These are phyloP conservation scores for Colletotrichum sublineola DNA, from an alignment of 2,329 filamentous ascomycete species.

Conservation along the genomic window DNA sequence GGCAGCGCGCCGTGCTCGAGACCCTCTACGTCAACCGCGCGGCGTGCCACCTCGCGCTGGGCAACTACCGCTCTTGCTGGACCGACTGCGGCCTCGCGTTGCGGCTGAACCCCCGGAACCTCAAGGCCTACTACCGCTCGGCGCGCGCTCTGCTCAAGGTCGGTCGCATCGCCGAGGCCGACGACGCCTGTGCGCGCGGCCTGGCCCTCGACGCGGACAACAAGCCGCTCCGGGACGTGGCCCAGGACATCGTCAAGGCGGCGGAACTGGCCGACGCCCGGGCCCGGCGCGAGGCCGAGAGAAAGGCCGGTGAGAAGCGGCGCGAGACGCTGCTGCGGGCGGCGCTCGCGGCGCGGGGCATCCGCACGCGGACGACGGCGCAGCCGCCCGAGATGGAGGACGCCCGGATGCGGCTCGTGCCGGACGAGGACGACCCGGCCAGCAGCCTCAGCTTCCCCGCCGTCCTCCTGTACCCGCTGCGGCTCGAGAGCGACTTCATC, in stretches of 20 bases:
- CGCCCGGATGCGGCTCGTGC: conserved; percentile 76
- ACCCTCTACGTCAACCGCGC: conserved; percentile 88
- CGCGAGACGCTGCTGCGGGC: conserved; percentile 73
- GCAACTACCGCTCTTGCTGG: conserved; percentile 89
- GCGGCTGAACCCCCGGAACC: conserved; percentile 81
- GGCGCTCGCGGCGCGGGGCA: conserved; percentile 77
- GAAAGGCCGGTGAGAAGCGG: conserved; percentile 65
- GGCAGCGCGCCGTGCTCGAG: conserved; percentile 77
- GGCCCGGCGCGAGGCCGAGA: conserved; percentile 68
- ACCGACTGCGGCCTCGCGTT: conserved; percentile 86
- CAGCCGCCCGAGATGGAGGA: conserved; percentile 91
- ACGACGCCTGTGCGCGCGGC: conserved; percentile 82
- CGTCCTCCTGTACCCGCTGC: conserved; percentile 86
- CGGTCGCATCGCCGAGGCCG: conserved; percentile 82
- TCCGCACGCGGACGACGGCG: conserved; percentile 75
- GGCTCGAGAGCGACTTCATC: conserved; percentile 89
- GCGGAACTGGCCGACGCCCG: conserved; percentile 67
- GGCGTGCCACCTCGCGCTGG: conserved; percentile 87
- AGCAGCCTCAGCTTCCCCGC: conserved; percentile 82
- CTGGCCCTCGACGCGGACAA: conserved; percentile 80
- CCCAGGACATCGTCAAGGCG: conserved; percentile 73
- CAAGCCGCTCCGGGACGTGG: conserved; percentile 72
- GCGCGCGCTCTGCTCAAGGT: conserved; percentile 82
- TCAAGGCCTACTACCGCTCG: conserved; percentile 94
- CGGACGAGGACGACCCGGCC: conserved; percentile 79